phyloP scores from a whole-genome alignment of 805 yeast genomes.

The Saccharomycopsis lassenensis region DNA sequence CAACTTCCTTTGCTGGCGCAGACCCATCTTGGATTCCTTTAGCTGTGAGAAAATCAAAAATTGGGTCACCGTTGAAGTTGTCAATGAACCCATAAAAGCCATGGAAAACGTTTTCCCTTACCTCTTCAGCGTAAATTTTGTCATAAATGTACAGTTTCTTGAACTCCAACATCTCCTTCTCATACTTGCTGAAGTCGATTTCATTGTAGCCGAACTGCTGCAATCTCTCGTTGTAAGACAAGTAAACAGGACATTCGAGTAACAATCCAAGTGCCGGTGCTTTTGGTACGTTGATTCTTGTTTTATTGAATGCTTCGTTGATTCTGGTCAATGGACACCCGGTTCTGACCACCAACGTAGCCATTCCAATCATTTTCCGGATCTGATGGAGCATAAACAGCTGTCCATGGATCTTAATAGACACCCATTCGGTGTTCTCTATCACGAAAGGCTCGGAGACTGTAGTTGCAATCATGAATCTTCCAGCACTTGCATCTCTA shows the following conservation, averaged over 20 bases:
- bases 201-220: slow-evolving; percentile 67
- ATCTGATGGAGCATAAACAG: slow-evolving; percentile 97
- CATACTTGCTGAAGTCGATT: slow-evolving; percentile 56
- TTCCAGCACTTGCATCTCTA: slow-evolving; percentile 74
- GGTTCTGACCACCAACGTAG: slow-evolving; percentile 71
- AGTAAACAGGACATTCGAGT: slow-evolving; percentile 87
- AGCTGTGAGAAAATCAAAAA: slow-evolving; percentile 38
- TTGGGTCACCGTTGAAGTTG: slow-evolving; percentile 56
- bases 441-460: slow-evolving; percentile 87
- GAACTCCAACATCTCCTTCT: slow-evolving; percentile 68
- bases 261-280: slow-evolving; percentile 94
- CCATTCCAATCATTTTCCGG: slow-evolving; percentile 96
- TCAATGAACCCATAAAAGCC: slow-evolving; percentile 90
- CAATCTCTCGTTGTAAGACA: slow-evolving; percentile 64
- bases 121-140: slow-evolving; percentile 85
- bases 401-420: slow-evolving; percentile 95
- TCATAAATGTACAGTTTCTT: slow-evolving; percentile 85
- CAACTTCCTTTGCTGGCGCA: too few species aligned
- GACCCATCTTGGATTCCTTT: slow-evolving; percentile 17
- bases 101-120: slow-evolving; percentile 74
- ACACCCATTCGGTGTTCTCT: slow-evolving; percentile 91
- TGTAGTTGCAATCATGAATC: slow-evolving; percentile 69
- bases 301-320: slow-evolving; percentile 60
- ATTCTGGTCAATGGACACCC: slow-evolving; percentile 76
- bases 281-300: slow-evolving; percentile 83